phyloP scores from a whole-genome alignment of 129 eudicot species.

The Gnaphalium uliginosum region DNA sequence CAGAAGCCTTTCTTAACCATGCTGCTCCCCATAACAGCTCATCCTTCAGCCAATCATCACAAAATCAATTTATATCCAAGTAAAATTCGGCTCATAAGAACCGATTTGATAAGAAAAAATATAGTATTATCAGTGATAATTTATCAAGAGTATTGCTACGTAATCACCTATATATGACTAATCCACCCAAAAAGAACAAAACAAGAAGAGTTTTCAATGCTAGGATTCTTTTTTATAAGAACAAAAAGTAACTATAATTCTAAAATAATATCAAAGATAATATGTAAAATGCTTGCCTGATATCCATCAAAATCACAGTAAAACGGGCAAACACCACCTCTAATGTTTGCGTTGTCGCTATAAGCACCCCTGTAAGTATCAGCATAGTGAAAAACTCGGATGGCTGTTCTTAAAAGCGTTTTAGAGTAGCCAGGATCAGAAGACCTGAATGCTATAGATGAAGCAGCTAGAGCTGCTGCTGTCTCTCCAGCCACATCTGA shows the following conservation, averaged over 20 bases:
- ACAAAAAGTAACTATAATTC: too few species aligned
- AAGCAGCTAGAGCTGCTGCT: constrained; percentile 91
- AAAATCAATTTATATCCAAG: not conserved
- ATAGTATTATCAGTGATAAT: not conserved
- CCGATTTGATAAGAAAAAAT: not conserved
- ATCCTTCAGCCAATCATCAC: constrained; percentile 49
- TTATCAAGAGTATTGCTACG: too few species aligned
- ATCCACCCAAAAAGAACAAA: too few species aligned
- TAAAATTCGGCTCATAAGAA: too few species aligned
- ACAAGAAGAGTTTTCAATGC: too few species aligned
- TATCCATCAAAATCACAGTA: constrained; percentile 96
- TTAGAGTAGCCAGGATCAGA: constrained; percentile 79
- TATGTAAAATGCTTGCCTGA: constrained; percentile 49
- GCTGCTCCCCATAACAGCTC: constrained; percentile 99
- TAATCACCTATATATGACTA: too few species aligned
- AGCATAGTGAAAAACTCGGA: constrained; percentile 61
- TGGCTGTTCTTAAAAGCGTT: constrained; percentile 66
- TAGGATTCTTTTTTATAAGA: too few species aligned
- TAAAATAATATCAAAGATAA: not conserved
- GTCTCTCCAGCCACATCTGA: constrained; percentile 96
- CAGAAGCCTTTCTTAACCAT: constrained; percentile 83
- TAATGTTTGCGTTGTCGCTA: constrained; percentile 72
- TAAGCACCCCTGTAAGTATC: constrained; percentile 86
- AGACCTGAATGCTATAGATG: constrained; percentile 79
- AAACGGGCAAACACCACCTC: constrained; percentile 79